phyloP scores from a whole-genome alignment of 139 green algal species.

The Tetradesmus obliquus region DNA sequence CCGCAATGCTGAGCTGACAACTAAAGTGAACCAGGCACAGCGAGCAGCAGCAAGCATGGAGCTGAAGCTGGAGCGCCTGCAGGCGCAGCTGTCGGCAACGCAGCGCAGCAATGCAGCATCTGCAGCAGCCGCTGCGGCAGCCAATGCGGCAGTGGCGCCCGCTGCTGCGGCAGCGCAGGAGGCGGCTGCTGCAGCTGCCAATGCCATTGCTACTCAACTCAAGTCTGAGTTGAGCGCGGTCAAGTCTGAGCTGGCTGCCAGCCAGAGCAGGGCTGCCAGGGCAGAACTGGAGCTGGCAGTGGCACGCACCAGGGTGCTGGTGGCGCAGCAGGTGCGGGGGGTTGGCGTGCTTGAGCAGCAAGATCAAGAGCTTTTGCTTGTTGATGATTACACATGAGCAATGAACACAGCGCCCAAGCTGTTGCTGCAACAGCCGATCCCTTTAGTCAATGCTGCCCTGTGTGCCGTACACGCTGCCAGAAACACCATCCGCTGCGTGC shows the following conservation, averaged over 20 bases:
- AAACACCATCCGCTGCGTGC: neutral
- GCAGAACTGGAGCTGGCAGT: slow-evolving; percentile 34
- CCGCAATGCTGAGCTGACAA: slow-evolving; percentile 18
- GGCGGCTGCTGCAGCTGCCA: slow-evolving; percentile 2
- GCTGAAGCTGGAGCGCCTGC: slow-evolving; percentile 31
- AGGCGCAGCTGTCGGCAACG: slow-evolving; percentile 1
- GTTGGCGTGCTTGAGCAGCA: neutral
- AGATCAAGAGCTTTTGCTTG: no score
- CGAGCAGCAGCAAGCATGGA: slow-evolving; percentile 22
- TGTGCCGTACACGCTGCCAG: no score
- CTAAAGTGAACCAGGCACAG: slow-evolving; percentile 8
- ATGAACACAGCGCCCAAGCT: no score
- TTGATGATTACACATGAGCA: no score
- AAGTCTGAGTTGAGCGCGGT: slow-evolving; percentile 7
- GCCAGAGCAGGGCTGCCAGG: slow-evolving; percentile 13
- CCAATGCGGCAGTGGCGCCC: neutral
- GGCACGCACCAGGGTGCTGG: slow-evolving; percentile 8
- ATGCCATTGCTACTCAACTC: neutral
- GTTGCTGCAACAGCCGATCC: neutral
- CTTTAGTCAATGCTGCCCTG: no score
- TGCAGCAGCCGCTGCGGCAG: neutral
- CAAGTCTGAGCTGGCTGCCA: slow-evolving; percentile 2
- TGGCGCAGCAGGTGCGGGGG: slow-evolving; percentile 15
- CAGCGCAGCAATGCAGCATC: slow-evolving; percentile 5
- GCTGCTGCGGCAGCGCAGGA: neutral